Evolutionary conservation across 2,329 filamentous ascomycete genomes (phyloP), one percentile per base, ranked within the genome.

Genomic region (Phyllosticta citribraziliensis): DNA sequence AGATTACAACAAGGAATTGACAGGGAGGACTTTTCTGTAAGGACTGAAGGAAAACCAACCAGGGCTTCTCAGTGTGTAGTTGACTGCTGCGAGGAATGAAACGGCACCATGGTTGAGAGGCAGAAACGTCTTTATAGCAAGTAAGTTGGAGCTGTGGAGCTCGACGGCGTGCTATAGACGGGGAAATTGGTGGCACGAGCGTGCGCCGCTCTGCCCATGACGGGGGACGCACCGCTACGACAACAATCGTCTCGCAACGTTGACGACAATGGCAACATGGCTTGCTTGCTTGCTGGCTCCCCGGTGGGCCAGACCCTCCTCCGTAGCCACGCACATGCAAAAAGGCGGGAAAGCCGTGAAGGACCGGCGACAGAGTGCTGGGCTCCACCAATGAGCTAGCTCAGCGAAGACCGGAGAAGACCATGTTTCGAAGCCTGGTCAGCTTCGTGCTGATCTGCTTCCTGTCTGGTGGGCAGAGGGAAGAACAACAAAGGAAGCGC

Each of bases 21-120:
- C 35, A 55, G 35, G 56, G 56, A 1, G 40, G 52, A 47, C 40
- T 19, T 47, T 47, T 47, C 40, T 47, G 40, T 47, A 47, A 47
- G 17, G 40, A 47, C 40, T 47, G 40, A 20, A 50, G 55, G 30
- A 56, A 52, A 56, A 22, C 25, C 17, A 47, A 55, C 52, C 55
- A 60, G 58, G 55, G 58, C 55, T 47, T 47, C 17, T 5, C 47
- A 58, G 58, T 56, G 52, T 25, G 53, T 47, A 60, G 53, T 52
- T 55, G 58, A 60, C 58, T 60, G 58, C 58, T 60, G 58, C 58
- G 53, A 56, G 53, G 30, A 47, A 24, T 60, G 52, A 50, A 40
- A 47, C 14, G 4, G 17, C 11, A 12, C 2, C 17, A 47, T n/a
- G 14, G 40, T 14, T 1, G 40, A n/a, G 17, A n/a, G 14, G 17